Evolutionary conservation across 164 flowering plant species (phyloP).

Genomic region (Hamamelis virginiana): DNA sequence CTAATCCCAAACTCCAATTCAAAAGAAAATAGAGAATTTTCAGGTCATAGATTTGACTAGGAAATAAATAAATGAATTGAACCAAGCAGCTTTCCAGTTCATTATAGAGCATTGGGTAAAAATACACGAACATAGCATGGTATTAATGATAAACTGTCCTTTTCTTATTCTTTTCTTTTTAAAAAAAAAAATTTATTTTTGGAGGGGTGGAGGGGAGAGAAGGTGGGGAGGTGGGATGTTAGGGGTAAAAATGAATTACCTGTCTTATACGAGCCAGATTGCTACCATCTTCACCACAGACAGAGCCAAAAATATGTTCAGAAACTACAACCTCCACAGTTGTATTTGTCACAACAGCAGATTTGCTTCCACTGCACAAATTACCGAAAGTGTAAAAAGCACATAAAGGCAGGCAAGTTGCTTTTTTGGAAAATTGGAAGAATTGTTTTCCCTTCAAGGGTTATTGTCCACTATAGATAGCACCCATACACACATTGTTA

Average conservation of each 20-base stretch:
- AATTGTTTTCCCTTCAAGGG: background rate
- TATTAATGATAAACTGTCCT: too few relatives aligned
- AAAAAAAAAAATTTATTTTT: background rate
- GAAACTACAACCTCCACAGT: slow-evolving; percentile 29
- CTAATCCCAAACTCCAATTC: too few relatives aligned
- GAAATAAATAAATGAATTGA: too few relatives aligned
- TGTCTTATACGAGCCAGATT: slow-evolving; percentile 29
- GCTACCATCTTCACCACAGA: slow-evolving; percentile 40
- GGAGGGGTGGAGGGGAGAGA: background rate
- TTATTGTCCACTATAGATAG: too few relatives aligned
- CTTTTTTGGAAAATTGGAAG: background rate
- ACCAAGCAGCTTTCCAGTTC: too few relatives aligned
- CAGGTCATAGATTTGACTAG: too few relatives aligned
- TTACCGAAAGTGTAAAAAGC: background rate
- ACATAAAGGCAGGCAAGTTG: background rate
- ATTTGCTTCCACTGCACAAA: slow-evolving; percentile 22
- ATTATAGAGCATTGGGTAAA: too few relatives aligned
- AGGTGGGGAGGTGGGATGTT: background rate
- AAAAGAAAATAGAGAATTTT: too few relatives aligned
- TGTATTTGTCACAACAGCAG: slow-evolving; percentile 21
- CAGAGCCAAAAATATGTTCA: slow-evolving; percentile 21
- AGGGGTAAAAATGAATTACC: slow-evolving; percentile 21
- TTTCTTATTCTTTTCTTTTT: too few relatives aligned
- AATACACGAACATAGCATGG: too few relatives aligned
- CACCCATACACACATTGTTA: too few relatives aligned